A percentile compares a stretch with the other conserved stretches of the same genome.
Evolutionary conservation across 495 filamentous ascomycete species (phyloP).

Genomic region (Astrothelium macrocarpum): DNA sequence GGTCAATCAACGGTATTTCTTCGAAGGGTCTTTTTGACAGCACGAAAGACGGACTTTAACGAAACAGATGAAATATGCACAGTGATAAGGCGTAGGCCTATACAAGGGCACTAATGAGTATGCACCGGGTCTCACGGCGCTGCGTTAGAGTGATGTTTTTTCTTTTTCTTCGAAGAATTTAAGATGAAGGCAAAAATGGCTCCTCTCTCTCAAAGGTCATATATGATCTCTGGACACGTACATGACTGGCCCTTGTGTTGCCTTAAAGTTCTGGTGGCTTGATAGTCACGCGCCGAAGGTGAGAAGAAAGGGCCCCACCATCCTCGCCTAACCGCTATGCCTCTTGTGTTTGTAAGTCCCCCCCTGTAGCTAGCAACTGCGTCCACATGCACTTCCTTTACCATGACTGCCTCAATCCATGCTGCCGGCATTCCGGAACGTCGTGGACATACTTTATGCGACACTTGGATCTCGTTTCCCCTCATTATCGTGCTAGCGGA

Average conservation of each 20-base stretch:
- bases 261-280: too few species aligned
- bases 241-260: too few species aligned
- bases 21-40: too few species aligned
- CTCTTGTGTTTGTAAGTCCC: too few species aligned
- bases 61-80: not conserved
- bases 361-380: too few species aligned
- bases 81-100: not conserved
- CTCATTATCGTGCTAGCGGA: not conserved
- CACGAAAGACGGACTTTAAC: not conserved
- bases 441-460: not conserved
- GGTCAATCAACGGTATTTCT: too few species aligned
- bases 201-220: too few species aligned
- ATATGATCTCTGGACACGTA: not conserved
- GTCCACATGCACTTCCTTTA: not conserved
- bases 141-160: not conserved
- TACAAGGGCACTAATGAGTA: not conserved
- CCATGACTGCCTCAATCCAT: not conserved
- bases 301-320: not conserved
- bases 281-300: not conserved
- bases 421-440: not conserved
- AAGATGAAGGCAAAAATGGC: not conserved
- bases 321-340: not conserved
- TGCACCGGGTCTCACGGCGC: not conserved
- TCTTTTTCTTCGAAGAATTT: not conserved
- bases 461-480: not conserved